Conservation (phyloP, 345 rosid genomes). For the Eucalyptus cloeziana region DNA sequence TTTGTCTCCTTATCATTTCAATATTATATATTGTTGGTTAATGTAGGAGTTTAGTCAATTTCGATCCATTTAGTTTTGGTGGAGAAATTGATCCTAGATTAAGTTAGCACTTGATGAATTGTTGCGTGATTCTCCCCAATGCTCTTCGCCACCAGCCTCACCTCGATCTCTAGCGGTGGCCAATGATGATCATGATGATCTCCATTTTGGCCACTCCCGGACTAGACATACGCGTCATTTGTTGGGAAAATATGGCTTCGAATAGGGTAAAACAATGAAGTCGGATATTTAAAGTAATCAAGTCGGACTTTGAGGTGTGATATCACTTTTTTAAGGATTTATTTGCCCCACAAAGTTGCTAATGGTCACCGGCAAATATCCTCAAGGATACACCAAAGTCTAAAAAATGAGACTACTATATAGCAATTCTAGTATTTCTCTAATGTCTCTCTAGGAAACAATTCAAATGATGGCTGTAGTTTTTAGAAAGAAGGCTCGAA, state of each 20-base stretch:
- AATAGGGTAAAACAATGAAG: accelerated
- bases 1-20: no score
- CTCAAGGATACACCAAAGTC: accelerated
- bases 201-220: conserved; percentile 9
- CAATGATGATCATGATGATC: neutral
- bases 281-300: accelerated
- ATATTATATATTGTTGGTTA: no score
- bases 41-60: no score
- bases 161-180: neutral
- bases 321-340: no score
- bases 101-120: no score
- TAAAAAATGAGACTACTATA: no score
- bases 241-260: no score
- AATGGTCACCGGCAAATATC: accelerated
- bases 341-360: no score
- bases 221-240: conserved; percentile 26
- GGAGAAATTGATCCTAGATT: no score
- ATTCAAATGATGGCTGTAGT: accelerated
- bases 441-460: accelerated
- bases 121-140: no score
- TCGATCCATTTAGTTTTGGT: no score
- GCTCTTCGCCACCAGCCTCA: conserved; percentile 10
- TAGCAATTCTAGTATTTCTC: no score
- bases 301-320: accelerated
- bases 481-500: accelerated